These are phyloP conservation scores for Amborella trichopoda DNA, from an alignment of 164 flowering plant genomes.

Conservation along the genomic window DNA sequence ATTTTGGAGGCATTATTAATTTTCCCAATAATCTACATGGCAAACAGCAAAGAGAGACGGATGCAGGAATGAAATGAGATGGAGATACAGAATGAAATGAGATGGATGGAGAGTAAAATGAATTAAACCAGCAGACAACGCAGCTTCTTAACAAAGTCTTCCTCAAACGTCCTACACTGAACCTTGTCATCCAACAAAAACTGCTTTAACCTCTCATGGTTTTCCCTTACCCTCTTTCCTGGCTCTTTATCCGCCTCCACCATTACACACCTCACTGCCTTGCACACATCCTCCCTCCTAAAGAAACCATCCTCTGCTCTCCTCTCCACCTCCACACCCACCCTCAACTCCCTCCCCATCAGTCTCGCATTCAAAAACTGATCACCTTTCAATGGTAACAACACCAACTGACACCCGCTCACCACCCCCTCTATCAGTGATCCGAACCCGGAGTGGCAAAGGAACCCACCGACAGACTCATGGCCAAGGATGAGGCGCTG, in stretches of 20 bases:
- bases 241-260: not conserved
- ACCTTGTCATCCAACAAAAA: not conserved
- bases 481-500: conserved; percentile 10
- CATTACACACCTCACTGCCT: conserved; percentile 5
- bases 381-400: conserved; percentile 1
- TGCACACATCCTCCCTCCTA: conserved; percentile 1
- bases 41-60: no score
- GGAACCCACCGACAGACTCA: conserved; percentile 5
- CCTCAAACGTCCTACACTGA: no score
- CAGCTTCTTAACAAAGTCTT: no score
- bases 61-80: no score
- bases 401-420: conserved; percentile 7
- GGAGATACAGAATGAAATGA: no score
- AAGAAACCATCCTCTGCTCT: conserved; percentile 7
- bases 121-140: no score
- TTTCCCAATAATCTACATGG: no score
- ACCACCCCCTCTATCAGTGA: conserved; percentile 7
- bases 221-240: conserved; percentile 3
- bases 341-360: conserved; percentile 4
- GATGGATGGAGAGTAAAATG: no score
- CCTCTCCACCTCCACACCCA: conserved; percentile 9
- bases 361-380: conserved; percentile 11
- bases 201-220: conserved; percentile 1
- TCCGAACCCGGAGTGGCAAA: conserved; percentile 7
- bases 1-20: no score